Conservation (phyloP, 2,329 filamentous ascomycete genomes). For the Ascochyta koolunga region DNA sequence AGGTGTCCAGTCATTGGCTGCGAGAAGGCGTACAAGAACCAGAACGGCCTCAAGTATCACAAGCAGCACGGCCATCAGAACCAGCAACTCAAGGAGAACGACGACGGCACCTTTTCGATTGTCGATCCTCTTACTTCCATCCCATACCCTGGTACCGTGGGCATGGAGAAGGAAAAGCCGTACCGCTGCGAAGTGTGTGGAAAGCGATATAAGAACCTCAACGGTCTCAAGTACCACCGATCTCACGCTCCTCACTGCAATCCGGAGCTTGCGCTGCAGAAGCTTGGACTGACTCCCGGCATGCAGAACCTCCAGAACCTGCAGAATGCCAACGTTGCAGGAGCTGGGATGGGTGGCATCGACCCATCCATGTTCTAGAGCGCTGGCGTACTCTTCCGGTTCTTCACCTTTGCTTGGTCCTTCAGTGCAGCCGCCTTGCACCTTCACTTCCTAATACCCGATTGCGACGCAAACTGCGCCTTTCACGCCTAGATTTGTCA, state of each 20-base stretch:
- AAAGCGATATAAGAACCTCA: conserved; percentile 98
- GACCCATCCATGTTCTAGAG: conserved; percentile 57
- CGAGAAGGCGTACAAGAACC: conserved; percentile 99
- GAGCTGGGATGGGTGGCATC: conserved; percentile 62
- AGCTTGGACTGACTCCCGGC: conserved; percentile 46
- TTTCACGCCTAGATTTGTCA: conserved; percentile 26
- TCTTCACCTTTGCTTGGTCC: conserved; percentile 3
- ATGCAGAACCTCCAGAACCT: conserved; percentile 50
- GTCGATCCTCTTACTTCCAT: conserved; percentile 94
- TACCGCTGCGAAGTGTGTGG: conserved; percentile 97
- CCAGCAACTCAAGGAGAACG: conserved; percentile 94
- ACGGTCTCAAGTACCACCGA: conserved; percentile 90
- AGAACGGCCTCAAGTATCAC: conserved; percentile 95
- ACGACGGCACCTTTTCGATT: conserved; percentile 96
- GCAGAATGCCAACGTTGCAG: conserved; percentile 56
- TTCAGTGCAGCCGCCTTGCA: conserved; percentile 14
- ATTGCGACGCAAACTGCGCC: conserved; percentile 30
- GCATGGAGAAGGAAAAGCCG: conserved; percentile 99
- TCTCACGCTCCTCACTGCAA: conserved; percentile 84
- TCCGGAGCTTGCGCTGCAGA: conserved; percentile 71
- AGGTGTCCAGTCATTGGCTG: conserved; percentile 97
- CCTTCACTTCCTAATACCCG: conserved; percentile 33
- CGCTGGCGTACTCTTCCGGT: not conserved
- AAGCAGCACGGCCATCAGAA: conserved; percentile 92
- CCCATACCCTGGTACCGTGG: conserved; percentile 92